phyloP scores from a whole-genome alignment of 352 stramenopile species.

The Globisporangium lucens region DNA sequence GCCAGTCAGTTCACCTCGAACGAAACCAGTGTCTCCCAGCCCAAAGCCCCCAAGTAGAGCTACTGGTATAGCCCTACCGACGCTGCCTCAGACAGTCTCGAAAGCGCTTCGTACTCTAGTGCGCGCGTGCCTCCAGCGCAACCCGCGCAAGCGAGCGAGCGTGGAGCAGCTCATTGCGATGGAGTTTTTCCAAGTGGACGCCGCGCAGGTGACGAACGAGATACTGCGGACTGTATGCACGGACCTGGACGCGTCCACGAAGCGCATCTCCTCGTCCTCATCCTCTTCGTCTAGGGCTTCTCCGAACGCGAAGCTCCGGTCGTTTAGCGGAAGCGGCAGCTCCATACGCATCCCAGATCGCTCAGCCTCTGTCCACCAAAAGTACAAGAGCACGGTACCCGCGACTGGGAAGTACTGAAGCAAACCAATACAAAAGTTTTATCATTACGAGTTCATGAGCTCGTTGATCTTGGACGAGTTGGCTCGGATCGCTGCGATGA shows the following conservation, averaged over 20 bases:
- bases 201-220: constrained; percentile 41
- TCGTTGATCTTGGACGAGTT: constrained; percentile 80
- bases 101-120: constrained; percentile 44
- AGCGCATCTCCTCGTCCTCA: constrained; percentile 10
- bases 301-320: neutral
- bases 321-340: neutral
- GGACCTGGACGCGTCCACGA: constrained; percentile 61
- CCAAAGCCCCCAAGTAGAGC: neutral
- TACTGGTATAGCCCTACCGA: constrained; percentile 14
- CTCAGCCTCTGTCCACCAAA: neutral
- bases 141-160: constrained; percentile 36
- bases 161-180: constrained; percentile 31
- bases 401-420: neutral
- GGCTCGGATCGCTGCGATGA: constrained; percentile 50
- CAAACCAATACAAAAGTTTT: neutral
- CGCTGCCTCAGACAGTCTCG: constrained; percentile 40
- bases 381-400: constrained; percentile 1
- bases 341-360: neutral
- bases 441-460: constrained; percentile 29
- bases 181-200: constrained; percentile 58
- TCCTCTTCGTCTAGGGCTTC: neutral
- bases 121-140: constrained; percentile 38
- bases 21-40: neutral
- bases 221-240: constrained; percentile 54
- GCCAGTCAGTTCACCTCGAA: neutral